Evolutionary conservation across 768 basidiomycete species (phyloP).

Genomic region (Paxillus ammoniavirescens): DNA sequence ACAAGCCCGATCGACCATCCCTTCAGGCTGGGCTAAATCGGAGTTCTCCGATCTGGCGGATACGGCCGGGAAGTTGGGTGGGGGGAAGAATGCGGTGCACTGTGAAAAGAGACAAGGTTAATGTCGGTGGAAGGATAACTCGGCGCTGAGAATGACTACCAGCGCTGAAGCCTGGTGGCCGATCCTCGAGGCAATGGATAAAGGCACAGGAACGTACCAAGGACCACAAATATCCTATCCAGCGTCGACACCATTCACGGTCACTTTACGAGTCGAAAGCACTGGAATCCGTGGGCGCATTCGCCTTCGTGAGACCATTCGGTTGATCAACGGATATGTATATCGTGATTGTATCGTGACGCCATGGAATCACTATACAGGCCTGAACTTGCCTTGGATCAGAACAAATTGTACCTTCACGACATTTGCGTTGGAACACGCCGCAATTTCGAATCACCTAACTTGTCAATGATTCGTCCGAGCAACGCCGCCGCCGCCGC

Average conservation of each 20-base stretch:
- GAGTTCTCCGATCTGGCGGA: slow-evolving; percentile 12
- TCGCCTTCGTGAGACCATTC: too few relatives aligned
- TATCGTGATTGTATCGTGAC: too few relatives aligned
- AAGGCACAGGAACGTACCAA: neutral
- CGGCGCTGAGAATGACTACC: too few relatives aligned
- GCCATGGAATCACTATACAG: too few relatives aligned
- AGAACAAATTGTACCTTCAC: too few relatives aligned
- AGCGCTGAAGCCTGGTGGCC: neutral
- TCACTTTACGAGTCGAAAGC: too few relatives aligned
- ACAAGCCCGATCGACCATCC: slow-evolving; percentile 28
- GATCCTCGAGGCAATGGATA: slow-evolving; percentile 7
- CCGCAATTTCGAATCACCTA: neutral
- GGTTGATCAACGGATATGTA: too few relatives aligned
- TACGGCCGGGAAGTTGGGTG: slow-evolving; percentile 9
- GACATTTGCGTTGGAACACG: neutral
- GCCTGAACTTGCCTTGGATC: too few relatives aligned
- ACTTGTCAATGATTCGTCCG: neutral
- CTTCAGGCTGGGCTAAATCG: slow-evolving; percentile 8
- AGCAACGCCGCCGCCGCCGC: neutral
- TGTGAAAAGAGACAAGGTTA: slow-evolving; percentile 1
- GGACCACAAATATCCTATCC: too few relatives aligned
- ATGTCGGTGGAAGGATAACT: slow-evolving; percentile 2
- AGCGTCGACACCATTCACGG: too few relatives aligned
- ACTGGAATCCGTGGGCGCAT: too few relatives aligned
- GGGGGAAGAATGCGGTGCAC: slow-evolving; percentile 2